These are phyloP conservation scores for Malassezia restricta DNA, from an alignment of 1,284 basidiomycete genomes.

Conservation along the genomic window DNA sequence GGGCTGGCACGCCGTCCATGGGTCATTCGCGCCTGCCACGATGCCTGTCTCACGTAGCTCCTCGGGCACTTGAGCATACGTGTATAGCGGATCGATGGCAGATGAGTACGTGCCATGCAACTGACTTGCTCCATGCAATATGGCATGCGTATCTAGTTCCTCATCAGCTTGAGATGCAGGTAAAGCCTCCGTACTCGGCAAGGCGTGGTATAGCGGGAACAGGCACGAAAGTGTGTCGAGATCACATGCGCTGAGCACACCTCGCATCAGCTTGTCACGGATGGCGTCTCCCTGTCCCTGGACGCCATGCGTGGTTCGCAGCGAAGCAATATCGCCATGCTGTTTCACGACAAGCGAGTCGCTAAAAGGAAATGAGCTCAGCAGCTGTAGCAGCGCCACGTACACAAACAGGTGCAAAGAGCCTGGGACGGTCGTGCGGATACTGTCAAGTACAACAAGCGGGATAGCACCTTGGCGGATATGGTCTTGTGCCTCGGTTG, in stretches of 20 bases:
- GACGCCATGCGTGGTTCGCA: slow-evolving; percentile 1
- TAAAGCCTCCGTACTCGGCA: neutral
- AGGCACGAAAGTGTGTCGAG: slow-evolving; percentile 10
- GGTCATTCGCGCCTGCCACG: slow-evolving; percentile 4
- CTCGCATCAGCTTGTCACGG: slow-evolving; percentile 20
- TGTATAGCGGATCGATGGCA: slow-evolving; percentile 7
- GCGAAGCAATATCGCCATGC: neutral
- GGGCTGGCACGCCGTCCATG: slow-evolving; percentile 8
- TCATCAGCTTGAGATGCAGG: slow-evolving; percentile 17
- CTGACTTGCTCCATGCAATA: slow-evolving; percentile 17
- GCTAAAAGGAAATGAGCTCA: slow-evolving; percentile 29
- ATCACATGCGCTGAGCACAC: slow-evolving; percentile 20
- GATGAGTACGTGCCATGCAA: neutral
- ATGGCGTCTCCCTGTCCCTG: slow-evolving; percentile 21
- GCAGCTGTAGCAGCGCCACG: slow-evolving; percentile 22
- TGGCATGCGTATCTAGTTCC: slow-evolving; percentile 18
- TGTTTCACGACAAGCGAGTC: slow-evolving; percentile 15
- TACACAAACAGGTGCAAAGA: slow-evolving; percentile 26
- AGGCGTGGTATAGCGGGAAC: slow-evolving; percentile 6
- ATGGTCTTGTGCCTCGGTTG: neutral
- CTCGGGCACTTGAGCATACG: neutral
- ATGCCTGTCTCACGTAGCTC: neutral
- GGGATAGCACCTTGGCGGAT: slow-evolving; percentile 32
- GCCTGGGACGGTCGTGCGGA: slow-evolving; percentile 21
- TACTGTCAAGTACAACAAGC: slow-evolving; percentile 24